phyloP scores from a whole-genome alignment of 805 yeast genomes.

The Starmerella ratchasimensis region DNA sequence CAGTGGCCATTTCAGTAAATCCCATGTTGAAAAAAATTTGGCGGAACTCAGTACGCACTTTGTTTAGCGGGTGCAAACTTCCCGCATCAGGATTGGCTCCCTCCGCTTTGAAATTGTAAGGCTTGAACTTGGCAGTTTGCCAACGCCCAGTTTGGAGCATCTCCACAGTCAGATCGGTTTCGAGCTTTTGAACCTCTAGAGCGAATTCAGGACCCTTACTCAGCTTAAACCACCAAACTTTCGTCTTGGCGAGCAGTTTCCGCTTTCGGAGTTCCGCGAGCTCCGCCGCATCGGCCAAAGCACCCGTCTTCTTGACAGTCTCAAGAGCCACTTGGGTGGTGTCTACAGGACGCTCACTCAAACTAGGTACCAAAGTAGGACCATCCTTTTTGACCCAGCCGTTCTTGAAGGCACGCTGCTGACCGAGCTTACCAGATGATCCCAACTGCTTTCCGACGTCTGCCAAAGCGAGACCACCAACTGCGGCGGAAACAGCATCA shows the following conservation, averaged over 20 bases:
- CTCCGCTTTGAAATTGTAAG: constrained; percentile 91
- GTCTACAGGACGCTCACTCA: constrained; percentile 43
- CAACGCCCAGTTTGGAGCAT: constrained; percentile 77
- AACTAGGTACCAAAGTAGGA: constrained; percentile 51
- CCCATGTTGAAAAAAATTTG: constrained; percentile 97
- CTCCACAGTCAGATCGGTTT: constrained; percentile 89
- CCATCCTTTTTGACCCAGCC: constrained; percentile 91
- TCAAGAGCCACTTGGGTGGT: constrained; percentile 51
- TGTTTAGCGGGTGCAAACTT: constrained; percentile 90
- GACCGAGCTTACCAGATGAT: constrained; percentile 77
- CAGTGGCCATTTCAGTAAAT: constrained; percentile 97
- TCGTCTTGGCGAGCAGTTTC: constrained; percentile 61
- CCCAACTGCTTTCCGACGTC: constrained; percentile 60
- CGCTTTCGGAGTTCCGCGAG: constrained; percentile 84
- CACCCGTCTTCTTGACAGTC: constrained; percentile 40
- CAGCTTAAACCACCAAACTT: constrained; percentile 61
- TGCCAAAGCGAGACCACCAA: constrained; percentile 69
- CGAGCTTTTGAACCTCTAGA: constrained; percentile 60
- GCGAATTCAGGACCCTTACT: constrained; percentile 77
- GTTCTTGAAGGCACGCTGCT: constrained; percentile 93
- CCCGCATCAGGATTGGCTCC: constrained; percentile 80
- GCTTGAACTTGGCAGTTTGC: constrained; percentile 75
- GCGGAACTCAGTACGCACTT: constrained; percentile 94
- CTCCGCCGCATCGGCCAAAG: constrained; percentile 51
- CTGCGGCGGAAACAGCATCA: constrained; percentile 52